Percentiles rank a stretch among this genome's conserved stretches.
Conservation (phyloP, 805 yeast genomes). For the Saturnispora galanensis region DNA sequence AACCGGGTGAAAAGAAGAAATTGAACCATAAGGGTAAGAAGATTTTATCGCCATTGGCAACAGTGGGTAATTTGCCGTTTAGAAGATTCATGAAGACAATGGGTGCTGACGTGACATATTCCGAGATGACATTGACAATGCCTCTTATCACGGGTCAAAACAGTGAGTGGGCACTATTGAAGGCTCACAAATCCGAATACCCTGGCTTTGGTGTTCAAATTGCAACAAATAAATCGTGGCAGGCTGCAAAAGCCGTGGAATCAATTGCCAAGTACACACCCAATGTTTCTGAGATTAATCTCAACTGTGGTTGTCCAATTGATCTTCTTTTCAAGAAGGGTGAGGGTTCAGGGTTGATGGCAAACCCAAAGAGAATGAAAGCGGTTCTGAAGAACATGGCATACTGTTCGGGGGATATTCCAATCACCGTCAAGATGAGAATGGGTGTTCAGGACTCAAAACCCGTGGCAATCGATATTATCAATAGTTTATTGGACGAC, state of each 20-base stretch:
- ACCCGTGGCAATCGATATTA: constrained; percentile 78
- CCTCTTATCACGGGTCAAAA: constrained; percentile 86
- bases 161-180: constrained; percentile 95
- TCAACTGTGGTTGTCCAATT: constrained; percentile 97
- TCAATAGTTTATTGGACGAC: constrained; percentile 61
- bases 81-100: constrained; percentile 83
- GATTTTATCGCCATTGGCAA: constrained; percentile 90
- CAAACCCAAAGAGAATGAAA: constrained; percentile 72
- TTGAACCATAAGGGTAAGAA: constrained; percentile 63
- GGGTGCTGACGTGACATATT: constrained; percentile 89
- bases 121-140: constrained; percentile 87
- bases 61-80: constrained; percentile 94
- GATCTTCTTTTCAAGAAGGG: constrained; percentile 91
- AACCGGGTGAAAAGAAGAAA: constrained; percentile 71
- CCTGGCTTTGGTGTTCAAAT: constrained; percentile 93
- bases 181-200: constrained; percentile 71
- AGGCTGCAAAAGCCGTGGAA: constrained; percentile 89
- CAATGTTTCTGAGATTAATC: constrained; percentile 69
- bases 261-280: constrained; percentile 46
- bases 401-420: constrained; percentile 79
- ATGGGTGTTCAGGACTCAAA: constrained; percentile 81
- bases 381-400: constrained; percentile 83
- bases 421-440: constrained; percentile 85
- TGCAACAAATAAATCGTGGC: constrained; percentile 88
- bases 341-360: constrained; percentile 89